These are phyloP conservation scores for Colletotrichum costaricense DNA, from an alignment of 2,329 filamentous ascomycete species.

Conservation along the genomic window DNA sequence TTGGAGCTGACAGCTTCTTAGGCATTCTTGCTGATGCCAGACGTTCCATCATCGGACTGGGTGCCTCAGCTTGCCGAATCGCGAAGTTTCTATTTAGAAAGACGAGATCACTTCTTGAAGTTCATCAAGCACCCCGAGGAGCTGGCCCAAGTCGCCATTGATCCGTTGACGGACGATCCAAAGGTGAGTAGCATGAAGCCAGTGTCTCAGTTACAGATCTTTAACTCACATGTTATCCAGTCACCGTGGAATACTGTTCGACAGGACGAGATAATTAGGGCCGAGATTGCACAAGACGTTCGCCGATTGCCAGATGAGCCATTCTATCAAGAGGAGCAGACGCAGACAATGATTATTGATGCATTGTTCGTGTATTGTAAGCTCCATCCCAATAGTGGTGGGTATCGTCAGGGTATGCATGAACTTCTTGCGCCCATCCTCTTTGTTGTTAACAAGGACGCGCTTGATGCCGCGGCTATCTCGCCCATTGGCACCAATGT, in stretches of 20 bases:
- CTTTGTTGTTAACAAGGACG: conserved; percentile 85
- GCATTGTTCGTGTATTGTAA: conserved; percentile 96
- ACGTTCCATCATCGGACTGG: conserved; percentile 75
- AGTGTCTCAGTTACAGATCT: background rate
- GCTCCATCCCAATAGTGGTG: conserved; percentile 84
- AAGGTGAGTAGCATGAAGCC: conserved; percentile 52
- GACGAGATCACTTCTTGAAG: conserved; percentile 80
- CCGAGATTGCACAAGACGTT: conserved; percentile 95
- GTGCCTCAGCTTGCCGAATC: conserved; percentile 72
- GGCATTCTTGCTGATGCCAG: conserved; percentile 85
- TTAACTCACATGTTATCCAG: conserved; percentile 65
- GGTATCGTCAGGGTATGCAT: conserved; percentile 98
- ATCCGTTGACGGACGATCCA: conserved; percentile 87
- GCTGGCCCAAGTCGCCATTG: conserved; percentile 74
- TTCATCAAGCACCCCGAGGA: conserved; percentile 88
- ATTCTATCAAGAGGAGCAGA: conserved; percentile 84
- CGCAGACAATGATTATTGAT: conserved; percentile 86
- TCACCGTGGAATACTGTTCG: conserved; percentile 92
- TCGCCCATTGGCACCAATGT: conserved; percentile 46
- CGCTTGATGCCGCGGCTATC: conserved; percentile 65
- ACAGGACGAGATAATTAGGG: conserved; percentile 83
- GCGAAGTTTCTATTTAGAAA: conserved; percentile 78
- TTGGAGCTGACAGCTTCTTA: conserved; percentile 48
- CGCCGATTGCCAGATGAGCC: conserved; percentile 91
- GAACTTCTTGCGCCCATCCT: conserved; percentile 92